Conservation (phyloP, 768 basidiomycete species). For the Floccularia luteovirens region DNA sequence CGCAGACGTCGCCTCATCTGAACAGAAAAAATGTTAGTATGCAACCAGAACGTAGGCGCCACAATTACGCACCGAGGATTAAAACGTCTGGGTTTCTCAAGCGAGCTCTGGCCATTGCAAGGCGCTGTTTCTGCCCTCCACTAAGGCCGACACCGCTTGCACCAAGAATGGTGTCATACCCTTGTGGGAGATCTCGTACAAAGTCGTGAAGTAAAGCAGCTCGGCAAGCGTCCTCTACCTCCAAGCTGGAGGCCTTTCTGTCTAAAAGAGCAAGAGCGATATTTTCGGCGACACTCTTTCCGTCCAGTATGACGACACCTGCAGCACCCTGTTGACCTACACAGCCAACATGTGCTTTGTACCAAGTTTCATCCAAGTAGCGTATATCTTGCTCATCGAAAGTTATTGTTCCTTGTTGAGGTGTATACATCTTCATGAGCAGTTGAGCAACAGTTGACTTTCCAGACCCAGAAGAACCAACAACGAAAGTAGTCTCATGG, state of each 20-base stretch:
- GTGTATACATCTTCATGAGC: slow-evolving; percentile 72
- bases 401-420: slow-evolving; percentile 55
- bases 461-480: slow-evolving; percentile 86
- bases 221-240: slow-evolving; percentile 79
- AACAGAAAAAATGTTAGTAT: slow-evolving; percentile 20
- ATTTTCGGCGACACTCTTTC: slow-evolving; percentile 78
- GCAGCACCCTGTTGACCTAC: slow-evolving; percentile 72
- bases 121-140: slow-evolving; percentile 87
- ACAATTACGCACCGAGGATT: slow-evolving; percentile 68
- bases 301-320: slow-evolving; percentile 54
- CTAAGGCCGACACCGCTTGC: slow-evolving; percentile 61
- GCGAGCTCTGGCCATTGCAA: slow-evolving; percentile 84
- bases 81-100: slow-evolving; percentile 83
- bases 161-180: slow-evolving; percentile 79
- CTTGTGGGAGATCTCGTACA: slow-evolving; percentile 72
- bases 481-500: slow-evolving; percentile 83
- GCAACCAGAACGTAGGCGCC: slow-evolving; percentile 32
- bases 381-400: slow-evolving; percentile 79
- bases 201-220: slow-evolving; percentile 86
- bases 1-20: slow-evolving; percentile 78
- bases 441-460: slow-evolving; percentile 88
- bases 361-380: slow-evolving; percentile 66
- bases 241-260: slow-evolving; percentile 44
- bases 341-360: slow-evolving; percentile 61
- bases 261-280: slow-evolving; percentile 55